Conservation (phyloP, 2,329 filamentous ascomycete species). For the Sporothrix brasiliensis region DNA sequence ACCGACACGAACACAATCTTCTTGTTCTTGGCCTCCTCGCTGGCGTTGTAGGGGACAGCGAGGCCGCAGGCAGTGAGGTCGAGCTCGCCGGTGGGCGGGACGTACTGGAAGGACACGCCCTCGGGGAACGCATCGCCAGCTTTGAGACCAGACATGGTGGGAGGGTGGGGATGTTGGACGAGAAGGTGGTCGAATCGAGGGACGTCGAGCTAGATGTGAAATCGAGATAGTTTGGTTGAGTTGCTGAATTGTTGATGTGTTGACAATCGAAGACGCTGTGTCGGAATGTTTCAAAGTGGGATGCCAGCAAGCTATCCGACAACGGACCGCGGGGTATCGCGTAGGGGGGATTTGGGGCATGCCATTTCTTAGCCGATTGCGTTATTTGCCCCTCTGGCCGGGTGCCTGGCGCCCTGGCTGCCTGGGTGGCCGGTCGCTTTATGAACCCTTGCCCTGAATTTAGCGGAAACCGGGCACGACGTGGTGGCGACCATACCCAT, state of each 20-base stretch:
- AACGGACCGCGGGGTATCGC: neutral
- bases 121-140: constrained; percentile 19
- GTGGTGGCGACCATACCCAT: no score
- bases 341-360: neutral
- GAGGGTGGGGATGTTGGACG: neutral
- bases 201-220: neutral
- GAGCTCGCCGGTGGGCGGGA: constrained; percentile 10
- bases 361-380: constrained; percentile 11
- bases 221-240: neutral
- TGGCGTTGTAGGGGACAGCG: constrained; percentile 17
- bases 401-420: neutral
- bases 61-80: constrained; percentile 11
- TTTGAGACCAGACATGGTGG: neutral
- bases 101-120: constrained; percentile 12
- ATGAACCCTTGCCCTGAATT: neutral
- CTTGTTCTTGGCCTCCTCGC: constrained; percentile 42
- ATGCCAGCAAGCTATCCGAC: neutral
- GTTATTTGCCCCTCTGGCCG: neutral
- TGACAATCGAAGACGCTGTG: neutral
- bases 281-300: neutral
- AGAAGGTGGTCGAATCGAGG: neutral
- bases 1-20: constrained; percentile 61
- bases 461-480: neutral
- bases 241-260: neutral
- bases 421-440: no score